These are phyloP conservation scores for Vigna nakashimae DNA, from an alignment of 306 rosid species.

Conservation along the genomic window DNA sequence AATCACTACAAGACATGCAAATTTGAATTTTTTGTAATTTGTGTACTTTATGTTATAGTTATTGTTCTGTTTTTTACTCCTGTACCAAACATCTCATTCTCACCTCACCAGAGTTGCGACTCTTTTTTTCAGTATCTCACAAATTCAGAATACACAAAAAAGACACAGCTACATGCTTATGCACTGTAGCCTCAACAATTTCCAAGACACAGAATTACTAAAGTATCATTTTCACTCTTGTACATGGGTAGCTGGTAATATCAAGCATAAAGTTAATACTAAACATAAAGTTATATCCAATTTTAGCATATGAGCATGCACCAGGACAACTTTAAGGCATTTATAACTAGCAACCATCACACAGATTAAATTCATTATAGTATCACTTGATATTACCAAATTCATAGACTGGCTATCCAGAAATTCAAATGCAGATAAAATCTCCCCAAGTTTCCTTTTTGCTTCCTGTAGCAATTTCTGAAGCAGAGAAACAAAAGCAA, in stretches of 20 bases:
- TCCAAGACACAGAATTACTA: neutral
- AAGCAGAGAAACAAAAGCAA: slow-evolving; percentile 47
- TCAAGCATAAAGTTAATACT: slow-evolving; percentile 6
- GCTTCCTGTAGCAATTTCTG: slow-evolving; percentile 92
- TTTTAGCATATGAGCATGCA: slow-evolving; percentile 4
- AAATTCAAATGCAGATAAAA: slow-evolving; percentile 96
- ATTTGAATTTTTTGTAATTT: slow-evolving; percentile 1
- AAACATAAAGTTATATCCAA: slow-evolving; percentile 8
- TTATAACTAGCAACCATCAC: slow-evolving; percentile 25
- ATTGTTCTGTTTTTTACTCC: neutral
- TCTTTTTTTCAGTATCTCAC: neutral
- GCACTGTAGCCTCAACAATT: slow-evolving; percentile 1
- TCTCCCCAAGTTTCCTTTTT: slow-evolving; percentile 90
- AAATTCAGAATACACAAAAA: slow-evolving; percentile 6
- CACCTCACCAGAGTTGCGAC: neutral
- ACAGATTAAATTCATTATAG: slow-evolving; percentile 10
- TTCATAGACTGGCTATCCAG: slow-evolving; percentile 77
- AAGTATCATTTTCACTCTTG: slow-evolving; percentile 29
- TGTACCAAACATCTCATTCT: slow-evolving; percentile 11
- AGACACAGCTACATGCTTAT: neutral
- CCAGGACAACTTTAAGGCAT: slow-evolving; percentile 26
- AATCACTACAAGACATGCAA: slow-evolving; percentile 3
- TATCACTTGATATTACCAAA: slow-evolving; percentile 64
- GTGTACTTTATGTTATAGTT: slow-evolving; percentile 14
- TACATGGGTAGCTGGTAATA: neutral